Evolutionary conservation across 345 rosid genomes (phyloP).

Genomic region (Pistacia vera): DNA sequence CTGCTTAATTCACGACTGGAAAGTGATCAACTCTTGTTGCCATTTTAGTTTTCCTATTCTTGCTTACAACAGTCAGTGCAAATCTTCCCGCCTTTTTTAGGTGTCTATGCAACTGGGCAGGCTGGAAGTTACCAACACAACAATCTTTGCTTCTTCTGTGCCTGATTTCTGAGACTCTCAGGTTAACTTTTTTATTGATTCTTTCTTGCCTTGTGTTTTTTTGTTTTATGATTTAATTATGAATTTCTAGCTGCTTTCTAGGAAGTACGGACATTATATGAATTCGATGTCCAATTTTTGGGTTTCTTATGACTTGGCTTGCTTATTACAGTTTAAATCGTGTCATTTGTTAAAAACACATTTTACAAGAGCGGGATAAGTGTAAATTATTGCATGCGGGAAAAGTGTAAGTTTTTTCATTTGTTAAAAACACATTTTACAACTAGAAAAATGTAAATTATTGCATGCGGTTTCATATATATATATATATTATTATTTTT

Average conservation of each 20-base stretch:
- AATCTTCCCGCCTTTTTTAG: conserved; percentile 10
- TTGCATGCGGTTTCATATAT: background rate
- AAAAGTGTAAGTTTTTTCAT: background rate
- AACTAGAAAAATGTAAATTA: no score
- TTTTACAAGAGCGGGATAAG: background rate
- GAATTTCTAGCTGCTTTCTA: background rate
- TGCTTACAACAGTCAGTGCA: conserved; percentile 8
- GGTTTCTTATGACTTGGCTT: background rate
- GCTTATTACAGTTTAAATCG: background rate
- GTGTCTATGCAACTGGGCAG: conserved; percentile 21
- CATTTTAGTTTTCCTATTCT: conserved; percentile 15
- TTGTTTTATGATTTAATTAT: background rate
- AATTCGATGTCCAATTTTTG: background rate
- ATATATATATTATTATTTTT: background rate
- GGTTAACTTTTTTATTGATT: conserved; percentile 29
- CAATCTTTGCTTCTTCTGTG: conserved; percentile 22
- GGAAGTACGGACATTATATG: background rate
- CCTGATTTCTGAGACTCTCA: conserved; percentile 32
- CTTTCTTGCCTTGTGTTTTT: background rate
- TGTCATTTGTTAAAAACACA: background rate
- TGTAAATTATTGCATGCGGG: no score
- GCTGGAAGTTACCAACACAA: conserved; percentile 19
- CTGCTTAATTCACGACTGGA: conserved; percentile 9
- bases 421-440: background rate
- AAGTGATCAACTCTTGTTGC: conserved; percentile 9